phyloP scores from a whole-genome alignment of 1,284 basidiomycete genomes.

The Naganishia sp. region DNA sequence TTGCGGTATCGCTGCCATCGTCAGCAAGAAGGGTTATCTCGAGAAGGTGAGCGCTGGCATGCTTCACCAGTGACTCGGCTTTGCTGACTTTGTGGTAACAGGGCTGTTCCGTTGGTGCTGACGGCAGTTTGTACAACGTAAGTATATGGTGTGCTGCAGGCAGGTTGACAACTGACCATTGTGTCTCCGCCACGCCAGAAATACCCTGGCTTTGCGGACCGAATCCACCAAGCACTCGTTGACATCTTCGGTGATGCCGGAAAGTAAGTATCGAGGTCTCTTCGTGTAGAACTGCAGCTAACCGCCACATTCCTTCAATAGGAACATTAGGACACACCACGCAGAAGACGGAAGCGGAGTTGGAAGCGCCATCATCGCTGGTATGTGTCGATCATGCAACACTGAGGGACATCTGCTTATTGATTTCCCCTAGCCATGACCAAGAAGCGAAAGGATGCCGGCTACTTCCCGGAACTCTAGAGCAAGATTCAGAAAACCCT shows the following conservation, averaged over 20 bases:
- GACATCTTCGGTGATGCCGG: slow-evolving; percentile 95
- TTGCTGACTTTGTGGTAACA: slow-evolving; percentile 14
- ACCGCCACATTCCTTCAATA: slow-evolving; percentile 40
- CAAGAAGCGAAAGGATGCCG: slow-evolving; percentile 60
- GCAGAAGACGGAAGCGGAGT: slow-evolving; percentile 95
- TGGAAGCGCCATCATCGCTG: slow-evolving; percentile 92
- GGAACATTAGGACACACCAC: slow-evolving; percentile 82
- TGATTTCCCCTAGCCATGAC: slow-evolving; percentile 61
- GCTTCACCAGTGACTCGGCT: neutral
- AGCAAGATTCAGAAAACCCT: neutral
- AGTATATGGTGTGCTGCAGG: slow-evolving; percentile 45
- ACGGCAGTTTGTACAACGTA: slow-evolving; percentile 90
- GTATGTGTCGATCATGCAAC: slow-evolving; percentile 56
- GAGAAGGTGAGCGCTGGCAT: slow-evolving; percentile 59
- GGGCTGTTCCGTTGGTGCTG: slow-evolving; percentile 84
- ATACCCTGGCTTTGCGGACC: slow-evolving; percentile 89
- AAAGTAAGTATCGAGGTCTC: slow-evolving; percentile 58
- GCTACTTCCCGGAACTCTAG: slow-evolving; percentile 46
- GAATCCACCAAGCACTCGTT: slow-evolving; percentile 81
- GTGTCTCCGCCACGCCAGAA: slow-evolving; percentile 62
- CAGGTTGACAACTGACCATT: neutral
- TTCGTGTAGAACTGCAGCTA: neutral
- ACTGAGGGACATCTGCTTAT: neutral
- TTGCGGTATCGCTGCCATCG: slow-evolving; percentile 92
- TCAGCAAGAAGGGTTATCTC: slow-evolving; percentile 85